A percentile compares a stretch with the other conserved stretches of the same genome.
phyloP scores from a whole-genome alignment of 345 rosid species.

The Melastoma malabathricum region DNA sequence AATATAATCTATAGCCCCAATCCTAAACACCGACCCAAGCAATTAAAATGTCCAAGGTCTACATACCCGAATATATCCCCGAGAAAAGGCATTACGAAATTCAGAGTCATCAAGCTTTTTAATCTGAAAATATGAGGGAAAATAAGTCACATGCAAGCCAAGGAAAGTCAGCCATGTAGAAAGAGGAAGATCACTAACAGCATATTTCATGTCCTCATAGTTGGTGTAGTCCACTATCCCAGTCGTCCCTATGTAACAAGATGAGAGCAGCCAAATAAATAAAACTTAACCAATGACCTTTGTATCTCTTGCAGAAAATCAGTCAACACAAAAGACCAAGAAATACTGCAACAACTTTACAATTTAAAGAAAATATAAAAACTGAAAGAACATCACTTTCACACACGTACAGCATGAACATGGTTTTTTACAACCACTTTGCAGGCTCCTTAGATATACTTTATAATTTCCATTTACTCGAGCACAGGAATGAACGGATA shows the following conservation, averaged over 20 bases:
- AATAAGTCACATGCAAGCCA: constrained; percentile 6
- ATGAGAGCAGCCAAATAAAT: no score
- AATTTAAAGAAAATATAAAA: neutral
- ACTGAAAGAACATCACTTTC: no score
- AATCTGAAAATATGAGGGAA: constrained; percentile 25
- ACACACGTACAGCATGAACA: no score
- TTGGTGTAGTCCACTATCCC: constrained; percentile 85
- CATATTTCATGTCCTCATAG: constrained; percentile 90
- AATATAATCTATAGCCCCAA: neutral
- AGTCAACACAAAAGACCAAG: neutral
- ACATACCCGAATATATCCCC: constrained; percentile 66
- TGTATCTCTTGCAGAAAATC: no score
- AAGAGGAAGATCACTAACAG: constrained; percentile 40
- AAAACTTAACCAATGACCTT: no score
- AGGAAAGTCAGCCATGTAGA: neutral
- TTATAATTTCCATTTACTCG: no score
- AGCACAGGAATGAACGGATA: neutral
- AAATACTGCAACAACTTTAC: neutral
- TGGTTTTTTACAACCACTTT: no score
- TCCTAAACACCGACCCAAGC: constrained; percentile 1
- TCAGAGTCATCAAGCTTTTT: constrained; percentile 79
- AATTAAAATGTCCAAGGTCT: neutral
- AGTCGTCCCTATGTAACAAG: constrained; percentile 45
- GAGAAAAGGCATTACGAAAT: constrained; percentile 82
- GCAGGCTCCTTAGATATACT: no score